Evolutionary conservation across 2,329 filamentous ascomycete species (phyloP).

Genomic region (Pseudogymnoascus sp.): DNA sequence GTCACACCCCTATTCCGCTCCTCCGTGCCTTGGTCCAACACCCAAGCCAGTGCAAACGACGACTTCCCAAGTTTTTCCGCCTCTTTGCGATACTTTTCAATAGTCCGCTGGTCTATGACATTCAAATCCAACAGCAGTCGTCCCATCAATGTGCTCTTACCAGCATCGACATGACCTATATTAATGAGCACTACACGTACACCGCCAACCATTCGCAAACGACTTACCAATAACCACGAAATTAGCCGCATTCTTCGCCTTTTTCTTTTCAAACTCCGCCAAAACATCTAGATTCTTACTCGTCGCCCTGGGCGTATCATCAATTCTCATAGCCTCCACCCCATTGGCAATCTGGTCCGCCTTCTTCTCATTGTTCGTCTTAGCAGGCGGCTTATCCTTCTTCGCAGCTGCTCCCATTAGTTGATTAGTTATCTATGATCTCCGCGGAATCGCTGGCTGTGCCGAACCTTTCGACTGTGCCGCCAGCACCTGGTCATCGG

Average conservation of each 20-base stretch:
- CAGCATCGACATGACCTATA: slow-evolving; percentile 87
- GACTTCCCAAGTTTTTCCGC: slow-evolving; percentile 87
- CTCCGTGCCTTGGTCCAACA: slow-evolving; percentile 84
- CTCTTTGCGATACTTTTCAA: slow-evolving; percentile 82
- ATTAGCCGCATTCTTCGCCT: slow-evolving; percentile 71
- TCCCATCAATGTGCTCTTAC: slow-evolving; percentile 96
- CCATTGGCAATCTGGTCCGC: slow-evolving; percentile 36
- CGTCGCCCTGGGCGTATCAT: slow-evolving; percentile 48
- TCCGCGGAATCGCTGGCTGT: slow-evolving; percentile 24
- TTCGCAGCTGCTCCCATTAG: slow-evolving; percentile 33
- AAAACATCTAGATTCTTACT: slow-evolving; percentile 80
- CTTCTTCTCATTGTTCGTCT: slow-evolving; percentile 34
- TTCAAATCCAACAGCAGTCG: slow-evolving; percentile 83
- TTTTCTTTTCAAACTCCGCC: slow-evolving; percentile 66
- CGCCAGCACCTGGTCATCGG: slow-evolving; percentile 78
- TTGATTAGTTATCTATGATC: slow-evolving; percentile 17
- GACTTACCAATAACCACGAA: slow-evolving; percentile 82
- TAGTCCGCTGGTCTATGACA: slow-evolving; percentile 75
- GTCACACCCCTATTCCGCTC: slow-evolving; percentile 86
- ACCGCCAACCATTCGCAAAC: background rate
- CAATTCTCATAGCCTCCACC: slow-evolving; percentile 38
- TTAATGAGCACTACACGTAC: slow-evolving; percentile 7
- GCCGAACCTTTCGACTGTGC: slow-evolving; percentile 83
- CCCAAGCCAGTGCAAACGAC: slow-evolving; percentile 94
- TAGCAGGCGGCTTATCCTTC: slow-evolving; percentile 30